These are phyloP conservation scores for Ajuga chamaepitys DNA, from an alignment of 257 asterid species.

Conservation along the genomic window DNA sequence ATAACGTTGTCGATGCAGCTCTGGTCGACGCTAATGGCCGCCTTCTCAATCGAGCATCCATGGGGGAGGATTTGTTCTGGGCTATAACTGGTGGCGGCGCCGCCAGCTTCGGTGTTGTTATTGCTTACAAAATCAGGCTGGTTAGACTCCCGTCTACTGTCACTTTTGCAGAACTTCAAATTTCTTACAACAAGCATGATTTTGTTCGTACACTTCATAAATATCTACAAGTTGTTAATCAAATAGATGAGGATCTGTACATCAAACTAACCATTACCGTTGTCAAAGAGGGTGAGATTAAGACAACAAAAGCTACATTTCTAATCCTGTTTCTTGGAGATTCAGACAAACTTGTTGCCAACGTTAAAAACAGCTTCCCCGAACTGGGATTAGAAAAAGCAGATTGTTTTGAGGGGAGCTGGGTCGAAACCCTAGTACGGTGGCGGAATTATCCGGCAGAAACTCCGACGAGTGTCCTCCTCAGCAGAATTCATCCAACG, in stretches of 20 bases:
- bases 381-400: conserved; percentile 8
- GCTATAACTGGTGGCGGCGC: conserved; percentile 42
- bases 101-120: conserved; percentile 33
- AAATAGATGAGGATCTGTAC: conserved; percentile 20
- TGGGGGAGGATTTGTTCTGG: conserved; percentile 48
- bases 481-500: conserved; percentile 8
- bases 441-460: conserved; percentile 1
- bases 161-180: conserved; percentile 2
- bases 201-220: conserved; percentile 5
- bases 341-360: neutral
- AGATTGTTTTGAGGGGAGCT: conserved; percentile 11
- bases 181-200: conserved; percentile 12
- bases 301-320: conserved; percentile 11
- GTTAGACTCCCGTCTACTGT: conserved; percentile 26
- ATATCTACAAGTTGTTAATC: conserved; percentile 15
- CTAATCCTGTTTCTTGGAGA: conserved; percentile 16
- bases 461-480: neutral
- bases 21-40: conserved; percentile 27
- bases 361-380: conserved; percentile 18
- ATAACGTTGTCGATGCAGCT: conserved; percentile 31
- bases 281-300: neutral
- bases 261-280: conserved; percentile 17
- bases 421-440: conserved; percentile 17
- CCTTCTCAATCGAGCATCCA: conserved; percentile 20
- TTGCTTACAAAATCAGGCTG: conserved; percentile 24